Base-by-base conservation (phyloP, 345 rosid genomes). In the Erucastrum elatum region DNA sequence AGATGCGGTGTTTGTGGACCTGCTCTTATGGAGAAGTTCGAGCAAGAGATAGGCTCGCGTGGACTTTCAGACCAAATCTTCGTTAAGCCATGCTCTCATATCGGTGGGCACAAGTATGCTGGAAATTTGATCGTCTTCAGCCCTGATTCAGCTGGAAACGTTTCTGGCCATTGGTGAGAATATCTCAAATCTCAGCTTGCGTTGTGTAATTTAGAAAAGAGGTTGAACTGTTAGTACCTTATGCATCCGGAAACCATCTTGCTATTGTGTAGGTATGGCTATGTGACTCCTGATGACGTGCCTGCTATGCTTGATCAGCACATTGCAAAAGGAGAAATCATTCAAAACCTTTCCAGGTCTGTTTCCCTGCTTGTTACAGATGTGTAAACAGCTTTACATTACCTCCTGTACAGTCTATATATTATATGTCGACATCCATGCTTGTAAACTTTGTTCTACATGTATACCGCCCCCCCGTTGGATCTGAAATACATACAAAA, bases 1-100 rank as follows among this genome's bases (percentile, higher is more conserved):
- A 87, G 99, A 62, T 95, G 98, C 15, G 99, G 98, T 46, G 97
- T 95, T 74, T 95, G 99, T 83, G 99, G 99, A 75, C 98, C 99
- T 1, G 82, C 77, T 74, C 93, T 95, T 2, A 89, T 95, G 92
- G 94, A 53, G 26, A 53, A 16, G 26, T 53, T 53, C 3, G 60
- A 53, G 60, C 11, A 53, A 26, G 60, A 53, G 60, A 53, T 53
- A 6, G 60, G 60, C 10, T 53, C 60, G 0, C 60, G 60, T 53
- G 60, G 60, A 64, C 81, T 93, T 83, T 78, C 83, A 8, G 88
- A 84, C 62, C 82, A 86, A 76, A 87, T 93, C 27, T 83, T 82
- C 65, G 94, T 93, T 13, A 83, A 81, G 74, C 90, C 94, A 0
- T 93, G 98, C 81, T 93, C 99, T 75, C 99, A 95, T 82, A 68